Base-by-base conservation (phyloP, 257 asterid species). In the Solanum paucissectum region DNA sequence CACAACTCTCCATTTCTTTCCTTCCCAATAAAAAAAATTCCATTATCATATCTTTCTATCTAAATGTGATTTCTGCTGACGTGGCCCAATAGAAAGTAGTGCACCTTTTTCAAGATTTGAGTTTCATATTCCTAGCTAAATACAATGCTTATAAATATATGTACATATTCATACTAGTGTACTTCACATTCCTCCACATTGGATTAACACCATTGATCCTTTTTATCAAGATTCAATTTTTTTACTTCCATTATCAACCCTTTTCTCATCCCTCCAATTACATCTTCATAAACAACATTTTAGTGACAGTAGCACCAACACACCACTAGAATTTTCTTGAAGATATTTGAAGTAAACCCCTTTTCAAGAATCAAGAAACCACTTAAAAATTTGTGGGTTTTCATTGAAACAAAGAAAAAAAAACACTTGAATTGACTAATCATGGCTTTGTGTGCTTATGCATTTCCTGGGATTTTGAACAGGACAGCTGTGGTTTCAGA, bases 371-470 rank as follows among this genome's bases (percentile, higher is more conserved):
- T 52, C 62, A 52, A 52, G 4, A 77, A 42, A 42, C n/a, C 38
- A 5, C 18, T 2, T 27, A 88, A n/a, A 32, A 37, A 58, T 40
- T 84, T 49, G 55, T 52, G 85, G 88, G 49, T 32, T 89, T 88
- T 69, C 69, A 68, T 75, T 68, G 23, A 87, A 85, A 88, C 66
- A 81, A 69, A 74, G 23, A 69, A 5, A 23, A n/a, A 46, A 20
- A 72, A 40, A 38, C 13, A 83, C 38, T 52, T 12, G 69, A 21
- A 60, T 23, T 23, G 7, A 60, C 21, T 29, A 12, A 87, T 37
- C 60, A 96, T 96, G 98, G 97, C 98, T 89, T 86, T 94, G 23
- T 91, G 94, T 88, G 84, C 95, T 87, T 92, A 90, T 90, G 91
- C 94, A 76, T 90, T 93, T 46, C 91, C 96, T 87, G 96, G 93